Percentiles rank a stretch among this genome's conserved stretches.
These are phyloP conservation scores for Biancaea sappan DNA, from an alignment of 306 rosid species.

Conservation along the genomic window DNA sequence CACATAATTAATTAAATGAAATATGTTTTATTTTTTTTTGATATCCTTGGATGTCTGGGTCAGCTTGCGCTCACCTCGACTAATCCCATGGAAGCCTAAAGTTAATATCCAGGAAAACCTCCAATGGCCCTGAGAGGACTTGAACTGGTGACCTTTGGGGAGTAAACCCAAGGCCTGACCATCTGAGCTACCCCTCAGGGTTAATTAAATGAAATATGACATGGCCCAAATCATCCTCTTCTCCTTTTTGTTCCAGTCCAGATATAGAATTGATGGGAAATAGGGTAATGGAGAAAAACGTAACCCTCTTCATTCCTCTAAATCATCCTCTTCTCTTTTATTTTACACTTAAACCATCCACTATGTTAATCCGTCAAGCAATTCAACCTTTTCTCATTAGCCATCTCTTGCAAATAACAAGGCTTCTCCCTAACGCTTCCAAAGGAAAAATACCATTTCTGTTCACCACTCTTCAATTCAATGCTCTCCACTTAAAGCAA, in stretches of 20 bases:
- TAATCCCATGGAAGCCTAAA: too few species aligned
- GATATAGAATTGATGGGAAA: not conserved
- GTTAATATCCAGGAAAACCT: too few species aligned
- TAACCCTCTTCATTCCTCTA: not conserved
- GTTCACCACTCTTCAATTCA: not conserved
- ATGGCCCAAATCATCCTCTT: not conserved
- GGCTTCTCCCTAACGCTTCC: not conserved
- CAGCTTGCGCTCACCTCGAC: too few species aligned
- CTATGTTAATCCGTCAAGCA: not conserved
- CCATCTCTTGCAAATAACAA: not conserved
- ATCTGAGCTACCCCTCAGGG: too few species aligned
- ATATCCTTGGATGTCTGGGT: too few species aligned
- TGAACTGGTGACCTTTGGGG: too few species aligned
- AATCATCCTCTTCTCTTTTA: not conserved
- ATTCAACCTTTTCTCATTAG: not conserved
- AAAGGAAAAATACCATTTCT: not conserved
- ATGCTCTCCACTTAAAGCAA: not conserved
- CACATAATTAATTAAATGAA: not conserved
- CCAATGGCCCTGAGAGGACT: too few species aligned
- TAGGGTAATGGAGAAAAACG: not conserved
- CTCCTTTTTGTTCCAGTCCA: too few species aligned
- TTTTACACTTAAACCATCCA: not conserved
- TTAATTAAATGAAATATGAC: conserved; percentile 1
- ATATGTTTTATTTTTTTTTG: too few species aligned
- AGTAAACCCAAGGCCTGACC: too few species aligned